Evolutionary conservation across 2,329 filamentous ascomycete genomes (phyloP).

Genomic region (Hymenoscyphus fructigenus): DNA sequence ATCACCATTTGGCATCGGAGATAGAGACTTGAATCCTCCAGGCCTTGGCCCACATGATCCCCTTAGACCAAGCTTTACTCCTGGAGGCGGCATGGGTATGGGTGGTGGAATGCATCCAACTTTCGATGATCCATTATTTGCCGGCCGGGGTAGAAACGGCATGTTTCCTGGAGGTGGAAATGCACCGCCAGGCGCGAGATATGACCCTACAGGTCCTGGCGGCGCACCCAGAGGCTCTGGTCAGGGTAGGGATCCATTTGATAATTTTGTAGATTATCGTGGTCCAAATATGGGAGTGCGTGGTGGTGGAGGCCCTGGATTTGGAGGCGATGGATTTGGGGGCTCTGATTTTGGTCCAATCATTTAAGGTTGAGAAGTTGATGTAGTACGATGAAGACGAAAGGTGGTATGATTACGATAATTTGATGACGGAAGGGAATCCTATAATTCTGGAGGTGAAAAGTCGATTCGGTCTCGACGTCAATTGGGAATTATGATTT

Average conservation of each 20-base stretch:
- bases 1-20: constrained; percentile 70
- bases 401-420: not conserved
- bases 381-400: constrained; percentile 49
- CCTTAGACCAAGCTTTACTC: constrained; percentile 64
- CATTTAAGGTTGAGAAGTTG: constrained; percentile 27
- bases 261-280: not conserved
- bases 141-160: constrained; percentile 51
- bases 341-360: not conserved
- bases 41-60: constrained; percentile 85
- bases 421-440: not conserved
- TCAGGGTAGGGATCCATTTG: not conserved
- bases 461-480: not conserved
- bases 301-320: not conserved
- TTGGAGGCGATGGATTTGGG: not conserved
- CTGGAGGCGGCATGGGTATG: constrained; percentile 53
- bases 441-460: not conserved
- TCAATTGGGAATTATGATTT: not conserved
- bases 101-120: constrained; percentile 92
- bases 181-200: constrained; percentile 84
- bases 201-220: constrained; percentile 81
- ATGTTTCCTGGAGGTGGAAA: constrained; percentile 55
- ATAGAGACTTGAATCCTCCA: constrained; percentile 83
- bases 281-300: not conserved
- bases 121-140: constrained; percentile 86
- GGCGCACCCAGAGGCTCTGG: constrained; percentile 46